Base-by-base conservation (phyloP, 306 rosid species). In the Senna siamea region DNA sequence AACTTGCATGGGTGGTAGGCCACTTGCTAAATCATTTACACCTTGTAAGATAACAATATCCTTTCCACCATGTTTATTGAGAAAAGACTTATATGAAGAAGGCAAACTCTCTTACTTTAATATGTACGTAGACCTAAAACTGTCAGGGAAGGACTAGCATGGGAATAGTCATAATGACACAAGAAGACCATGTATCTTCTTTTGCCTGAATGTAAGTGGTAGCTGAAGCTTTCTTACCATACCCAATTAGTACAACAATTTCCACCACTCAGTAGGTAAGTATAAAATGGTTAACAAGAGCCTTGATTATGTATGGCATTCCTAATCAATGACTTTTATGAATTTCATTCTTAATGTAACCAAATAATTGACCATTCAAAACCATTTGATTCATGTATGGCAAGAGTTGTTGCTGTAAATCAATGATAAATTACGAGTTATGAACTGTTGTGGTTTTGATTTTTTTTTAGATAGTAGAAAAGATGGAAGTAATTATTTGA, bases 101-200 rank as follows among this genome's bases (percentile, higher is more conserved):
- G 98, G 96, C 81, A 95, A 90, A 81, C 99, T 95, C 13, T 92
- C 98, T 86, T 90, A 98, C 87, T 90, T 88, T 83, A 95, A 68
- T 81, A 95, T 86, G 87, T 92, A 95, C 72, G 98, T 95, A 65
- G 96, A 95, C 90, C 98, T 95, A 93, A 74, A 79, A 71, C 69
- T 72, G 37, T 52, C 57, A 60, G 40, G 52, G 32, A 56, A n/a
- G 53, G 32, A 52, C 64, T 44, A 13, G 26, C 32, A 30, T 72
- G 61, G 26, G 23, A 59, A 76, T 52, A 28, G 6, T 43, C 38
- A 44, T 62, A 28, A 50, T 35, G 9, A 17, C 56, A 73, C 54
- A 71, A 23, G 48, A 35, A 30, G 37, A 23, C 10, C 44, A 50
- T 13, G 62, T 34, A 22, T 57, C 53, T 66, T 66, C 37, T 66